Conservation (phyloP, 768 basidiomycete genomes). For the Pleurotus tuoliensis region DNA sequence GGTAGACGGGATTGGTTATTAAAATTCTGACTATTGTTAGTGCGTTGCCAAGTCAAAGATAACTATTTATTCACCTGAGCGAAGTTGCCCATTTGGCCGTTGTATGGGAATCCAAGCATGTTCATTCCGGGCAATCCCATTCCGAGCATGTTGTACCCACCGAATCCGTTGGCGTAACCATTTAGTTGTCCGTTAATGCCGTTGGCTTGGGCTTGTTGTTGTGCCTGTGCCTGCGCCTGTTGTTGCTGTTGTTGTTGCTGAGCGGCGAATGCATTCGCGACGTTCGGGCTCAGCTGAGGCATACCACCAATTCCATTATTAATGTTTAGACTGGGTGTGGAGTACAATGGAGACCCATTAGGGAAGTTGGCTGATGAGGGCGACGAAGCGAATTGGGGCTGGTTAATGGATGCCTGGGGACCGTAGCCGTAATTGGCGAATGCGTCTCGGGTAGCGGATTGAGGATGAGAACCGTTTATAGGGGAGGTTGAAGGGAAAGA, state of each 20-base stretch:
- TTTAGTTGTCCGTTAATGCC: slow-evolving; percentile 29
- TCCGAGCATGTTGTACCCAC: slow-evolving; percentile 72
- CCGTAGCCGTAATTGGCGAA: slow-evolving; percentile 90
- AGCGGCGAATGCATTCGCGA: slow-evolving; percentile 51
- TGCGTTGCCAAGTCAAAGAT: slow-evolving; percentile 8
- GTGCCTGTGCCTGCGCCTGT: slow-evolving; percentile 44
- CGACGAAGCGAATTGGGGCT: slow-evolving; percentile 48
- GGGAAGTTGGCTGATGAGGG: slow-evolving; percentile 42
- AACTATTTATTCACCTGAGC: slow-evolving; percentile 43
- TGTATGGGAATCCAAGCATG: slow-evolving; percentile 73
- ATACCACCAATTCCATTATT: slow-evolving; percentile 43
- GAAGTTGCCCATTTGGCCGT: slow-evolving; percentile 66
- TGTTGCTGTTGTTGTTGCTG: slow-evolving; percentile 37
- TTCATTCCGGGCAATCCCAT: slow-evolving; percentile 77
- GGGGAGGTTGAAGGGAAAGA: slow-evolving; percentile 32
- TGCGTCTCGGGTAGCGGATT: slow-evolving; percentile 42
- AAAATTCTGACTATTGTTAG: too few species aligned
- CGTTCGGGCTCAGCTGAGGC: slow-evolving; percentile 67
- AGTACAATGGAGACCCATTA: slow-evolving; percentile 58
- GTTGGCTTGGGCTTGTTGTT: slow-evolving; percentile 41
- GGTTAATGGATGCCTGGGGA: slow-evolving; percentile 62
- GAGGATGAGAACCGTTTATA: slow-evolving; percentile 29
- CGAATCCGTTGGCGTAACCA: slow-evolving; percentile 51
- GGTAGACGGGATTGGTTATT: slow-evolving; percentile 55
- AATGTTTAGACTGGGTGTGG: slow-evolving; percentile 66